Percentiles rank a stretch among this genome's conserved stretches.
Conservation (phyloP, 2,329 filamentous ascomycete genomes). For the Calonectria hongkongensis region DNA sequence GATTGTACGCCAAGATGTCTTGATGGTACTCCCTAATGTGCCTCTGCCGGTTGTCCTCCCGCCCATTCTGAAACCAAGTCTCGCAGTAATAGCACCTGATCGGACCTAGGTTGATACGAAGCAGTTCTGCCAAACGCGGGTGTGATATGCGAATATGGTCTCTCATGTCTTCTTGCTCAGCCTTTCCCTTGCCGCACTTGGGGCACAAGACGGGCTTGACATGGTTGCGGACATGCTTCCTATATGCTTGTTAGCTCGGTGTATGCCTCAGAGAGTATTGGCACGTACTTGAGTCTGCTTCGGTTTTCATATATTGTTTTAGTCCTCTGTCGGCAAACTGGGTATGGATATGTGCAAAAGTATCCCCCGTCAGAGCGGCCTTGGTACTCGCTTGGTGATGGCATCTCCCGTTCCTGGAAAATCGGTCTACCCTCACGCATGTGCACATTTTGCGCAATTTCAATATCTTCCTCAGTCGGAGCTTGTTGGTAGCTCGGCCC, state of each 20-base stretch:
- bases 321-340: neutral
- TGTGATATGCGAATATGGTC: constrained; percentile 25
- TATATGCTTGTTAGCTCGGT: neutral
- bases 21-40: neutral
- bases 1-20: too few species aligned
- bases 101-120: constrained; percentile 7
- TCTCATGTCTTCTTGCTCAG: constrained; percentile 29
- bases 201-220: constrained; percentile 21
- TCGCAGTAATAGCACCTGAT: neutral
- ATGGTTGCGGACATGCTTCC: constrained; percentile 33
- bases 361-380: neutral
- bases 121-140: neutral
- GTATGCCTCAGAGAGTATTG: neutral
- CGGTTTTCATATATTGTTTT: neutral
- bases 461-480: neutral
- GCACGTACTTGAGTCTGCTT: constrained; percentile 20
- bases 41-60: constrained; percentile 19
- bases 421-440: neutral
- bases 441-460: too few species aligned
- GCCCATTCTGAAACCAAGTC: neutral
- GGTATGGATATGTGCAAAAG: constrained; percentile 6
- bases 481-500: neutral
- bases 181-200: neutral
- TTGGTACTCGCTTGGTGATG: constrained; percentile 9
- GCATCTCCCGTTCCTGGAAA: constrained; percentile 14